Evolutionary conservation across 106 monocot genomes (phyloP).

Genomic region (Xerophyta viscosa): DNA sequence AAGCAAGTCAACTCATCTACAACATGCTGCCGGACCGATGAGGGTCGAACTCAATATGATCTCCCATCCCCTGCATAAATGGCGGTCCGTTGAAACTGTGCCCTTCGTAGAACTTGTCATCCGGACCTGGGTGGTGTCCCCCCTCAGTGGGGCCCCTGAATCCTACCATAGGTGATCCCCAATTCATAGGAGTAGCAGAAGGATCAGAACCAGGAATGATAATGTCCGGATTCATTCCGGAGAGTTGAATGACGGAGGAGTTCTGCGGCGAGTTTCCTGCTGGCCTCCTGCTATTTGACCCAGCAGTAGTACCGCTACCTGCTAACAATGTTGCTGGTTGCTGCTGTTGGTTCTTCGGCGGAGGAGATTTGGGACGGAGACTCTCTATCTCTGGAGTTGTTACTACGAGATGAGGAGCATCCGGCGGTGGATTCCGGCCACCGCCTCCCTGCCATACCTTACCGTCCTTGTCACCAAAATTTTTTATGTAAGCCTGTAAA

Average conservation of each 20-base stretch:
- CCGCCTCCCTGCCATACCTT: conserved; percentile 97
- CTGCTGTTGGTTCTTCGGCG: conserved; percentile 64
- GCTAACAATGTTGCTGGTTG: conserved; percentile 31
- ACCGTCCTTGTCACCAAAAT: conserved; percentile 82
- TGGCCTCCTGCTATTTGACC: conserved; percentile 49
- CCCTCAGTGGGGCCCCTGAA: conserved; percentile 19
- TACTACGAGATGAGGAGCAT: conserved; percentile 82
- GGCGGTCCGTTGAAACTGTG: conserved; percentile 23
- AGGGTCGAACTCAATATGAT: conserved; percentile 42
- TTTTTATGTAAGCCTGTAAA: conserved; percentile 52
- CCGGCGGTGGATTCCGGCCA: conserved; percentile 84
- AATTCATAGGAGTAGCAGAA: conserved; percentile 18
- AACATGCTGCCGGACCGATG: conserved; percentile 5
- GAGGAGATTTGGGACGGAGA: conserved; percentile 84
- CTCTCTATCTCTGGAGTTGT: conserved; percentile 91
- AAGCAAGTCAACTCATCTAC: too few species aligned
- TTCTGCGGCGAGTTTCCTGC: conserved; percentile 61
- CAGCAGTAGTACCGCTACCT: too few species aligned
- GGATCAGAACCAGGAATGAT: conserved; percentile 23
- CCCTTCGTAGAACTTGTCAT: conserved; percentile 38
- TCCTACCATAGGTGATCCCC: conserved; percentile 19
- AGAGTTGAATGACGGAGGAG: conserved; percentile 9
- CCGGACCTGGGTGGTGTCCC: conserved; percentile 7
- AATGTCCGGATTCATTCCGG: conserved; percentile 22
- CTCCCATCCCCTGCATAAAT: conserved; percentile 20